These are phyloP conservation scores for Croton laevigatus DNA, from an alignment of 441 rosid genomes.

Conservation along the genomic window DNA sequence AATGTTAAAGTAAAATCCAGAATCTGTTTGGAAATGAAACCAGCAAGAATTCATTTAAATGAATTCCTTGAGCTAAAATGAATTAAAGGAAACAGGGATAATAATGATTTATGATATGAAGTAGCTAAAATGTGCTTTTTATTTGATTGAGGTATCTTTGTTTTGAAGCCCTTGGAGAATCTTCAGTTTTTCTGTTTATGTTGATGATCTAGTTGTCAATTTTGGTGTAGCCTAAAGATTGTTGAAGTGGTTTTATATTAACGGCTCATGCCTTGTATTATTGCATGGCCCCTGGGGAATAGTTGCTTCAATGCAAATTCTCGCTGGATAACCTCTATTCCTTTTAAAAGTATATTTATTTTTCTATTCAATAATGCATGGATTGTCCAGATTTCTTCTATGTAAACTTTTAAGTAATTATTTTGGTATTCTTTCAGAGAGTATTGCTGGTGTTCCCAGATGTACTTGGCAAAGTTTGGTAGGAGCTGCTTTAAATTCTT, in stretches of 20 bases:
- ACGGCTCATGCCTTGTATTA: too few species aligned
- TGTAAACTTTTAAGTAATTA: not conserved
- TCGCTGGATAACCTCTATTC: too few species aligned
- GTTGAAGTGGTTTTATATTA: constrained; percentile 3
- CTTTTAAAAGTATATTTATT: too few species aligned
- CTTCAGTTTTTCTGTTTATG: not conserved
- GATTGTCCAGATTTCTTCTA: not conserved
- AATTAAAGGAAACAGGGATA: too few species aligned
- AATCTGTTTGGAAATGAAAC: too few species aligned
- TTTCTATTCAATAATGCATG: too few species aligned
- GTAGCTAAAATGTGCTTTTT: not conserved
- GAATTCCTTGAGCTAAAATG: too few species aligned
- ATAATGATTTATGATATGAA: not conserved
- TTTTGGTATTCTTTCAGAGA: constrained; percentile 35
- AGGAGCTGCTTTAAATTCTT: constrained; percentile 68
- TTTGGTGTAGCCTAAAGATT: not conserved
- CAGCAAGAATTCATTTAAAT: too few species aligned
- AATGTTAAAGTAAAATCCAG: too few species aligned
- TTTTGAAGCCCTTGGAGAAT: not conserved
- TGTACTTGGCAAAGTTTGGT: constrained; percentile 68
- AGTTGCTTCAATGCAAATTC: too few species aligned
- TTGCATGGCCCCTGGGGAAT: too few species aligned
- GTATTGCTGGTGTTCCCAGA: constrained; percentile 46
- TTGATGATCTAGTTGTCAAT: not conserved
- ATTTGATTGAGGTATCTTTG: not conserved